Percentiles rank a stretch among this genome's conserved stretches.
Conservation (phyloP, 2,329 filamentous ascomycete genomes). For the Diplocarpon rosae region DNA sequence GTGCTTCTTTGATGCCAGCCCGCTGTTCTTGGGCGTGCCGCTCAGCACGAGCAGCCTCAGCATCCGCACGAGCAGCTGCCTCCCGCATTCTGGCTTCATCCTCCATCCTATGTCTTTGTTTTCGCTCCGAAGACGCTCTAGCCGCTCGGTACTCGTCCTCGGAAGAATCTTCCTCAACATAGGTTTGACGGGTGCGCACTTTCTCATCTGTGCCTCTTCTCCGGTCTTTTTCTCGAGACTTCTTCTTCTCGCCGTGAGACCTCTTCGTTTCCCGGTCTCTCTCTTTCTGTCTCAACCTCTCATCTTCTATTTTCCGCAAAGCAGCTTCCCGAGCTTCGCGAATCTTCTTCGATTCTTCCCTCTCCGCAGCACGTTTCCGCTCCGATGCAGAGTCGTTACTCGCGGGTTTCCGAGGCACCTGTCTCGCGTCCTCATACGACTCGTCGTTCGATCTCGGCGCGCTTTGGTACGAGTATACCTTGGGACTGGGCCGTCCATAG, state of each 20-base stretch:
- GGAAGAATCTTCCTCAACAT: constrained; percentile 22
- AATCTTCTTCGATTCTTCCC: constrained; percentile 26
- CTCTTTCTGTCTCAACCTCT: constrained; percentile 26
- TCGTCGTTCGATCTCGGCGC: constrained; percentile 36
- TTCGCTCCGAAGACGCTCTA: constrained; percentile 15
- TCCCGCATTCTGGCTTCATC: constrained; percentile 17
- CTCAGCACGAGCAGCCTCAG: neutral
- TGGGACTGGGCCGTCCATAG: constrained; percentile 27
- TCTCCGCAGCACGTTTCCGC: constrained; percentile 21
- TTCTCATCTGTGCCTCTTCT: constrained; percentile 30
- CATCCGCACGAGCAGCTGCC: constrained; percentile 8
- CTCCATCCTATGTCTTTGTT: constrained; percentile 15
- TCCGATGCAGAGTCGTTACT: constrained; percentile 32
- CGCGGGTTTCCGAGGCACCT: constrained; percentile 34
- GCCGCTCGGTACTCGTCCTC: constrained; percentile 12
- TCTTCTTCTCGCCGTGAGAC: constrained; percentile 25
- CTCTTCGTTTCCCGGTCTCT: constrained; percentile 16
- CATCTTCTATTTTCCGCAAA: constrained; percentile 13
- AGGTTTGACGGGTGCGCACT: constrained; percentile 12
- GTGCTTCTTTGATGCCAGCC: constrained; percentile 11
- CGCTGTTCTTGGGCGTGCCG: constrained; percentile 8
- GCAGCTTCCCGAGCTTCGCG: constrained; percentile 20
- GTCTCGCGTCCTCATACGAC: constrained; percentile 34
- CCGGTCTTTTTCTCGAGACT: constrained; percentile 29
- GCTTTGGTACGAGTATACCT: constrained; percentile 22